A percentile compares a stretch with the other conserved stretches of the same genome.
Conservation (phyloP, 306 rosid genomes). For the Chamaecrista fasciculata region DNA sequence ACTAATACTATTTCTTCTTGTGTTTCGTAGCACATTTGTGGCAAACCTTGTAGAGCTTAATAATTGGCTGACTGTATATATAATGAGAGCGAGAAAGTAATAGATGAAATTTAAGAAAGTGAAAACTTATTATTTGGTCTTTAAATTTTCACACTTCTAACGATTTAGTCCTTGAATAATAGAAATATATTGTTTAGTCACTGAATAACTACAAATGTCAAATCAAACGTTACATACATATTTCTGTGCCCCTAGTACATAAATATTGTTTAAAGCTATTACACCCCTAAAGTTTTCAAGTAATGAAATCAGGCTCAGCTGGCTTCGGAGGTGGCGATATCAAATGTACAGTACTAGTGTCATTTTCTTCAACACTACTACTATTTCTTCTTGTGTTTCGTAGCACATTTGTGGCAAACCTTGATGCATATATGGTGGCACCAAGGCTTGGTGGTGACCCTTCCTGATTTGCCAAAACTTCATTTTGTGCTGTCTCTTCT, state of each 20-base stretch:
- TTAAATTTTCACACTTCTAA: too few species aligned
- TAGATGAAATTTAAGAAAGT: too few species aligned
- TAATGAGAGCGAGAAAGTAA: too few species aligned
- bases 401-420: constrained; percentile 43
- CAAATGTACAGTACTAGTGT: constrained; percentile 32
- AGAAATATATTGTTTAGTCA: too few species aligned
- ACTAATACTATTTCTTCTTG: constrained; percentile 37
- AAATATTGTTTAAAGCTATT: background rate
- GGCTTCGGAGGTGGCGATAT: constrained; percentile 75
- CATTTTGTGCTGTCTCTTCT: constrained; percentile 43
- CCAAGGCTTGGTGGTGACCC: constrained; percentile 44
- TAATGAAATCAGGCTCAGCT: constrained; percentile 60
- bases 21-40: constrained; percentile 31
- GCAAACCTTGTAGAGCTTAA: too few species aligned
- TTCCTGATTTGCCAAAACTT: constrained; percentile 33
- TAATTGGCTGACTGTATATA: too few species aligned
- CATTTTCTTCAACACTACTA: background rate
- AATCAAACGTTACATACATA: background rate
- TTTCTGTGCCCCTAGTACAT: background rate
- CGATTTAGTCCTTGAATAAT: too few species aligned
- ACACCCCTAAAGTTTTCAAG: constrained; percentile 18
- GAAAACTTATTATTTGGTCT: too few species aligned
- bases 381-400: constrained; percentile 32
- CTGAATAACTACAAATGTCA: too few species aligned
- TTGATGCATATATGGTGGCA: constrained; percentile 67